Percentiles rank a stretch among this genome's conserved stretches.
phyloP scores from a whole-genome alignment of 1,139 yeast species.

The Debaryomyces robertsiae region DNA sequence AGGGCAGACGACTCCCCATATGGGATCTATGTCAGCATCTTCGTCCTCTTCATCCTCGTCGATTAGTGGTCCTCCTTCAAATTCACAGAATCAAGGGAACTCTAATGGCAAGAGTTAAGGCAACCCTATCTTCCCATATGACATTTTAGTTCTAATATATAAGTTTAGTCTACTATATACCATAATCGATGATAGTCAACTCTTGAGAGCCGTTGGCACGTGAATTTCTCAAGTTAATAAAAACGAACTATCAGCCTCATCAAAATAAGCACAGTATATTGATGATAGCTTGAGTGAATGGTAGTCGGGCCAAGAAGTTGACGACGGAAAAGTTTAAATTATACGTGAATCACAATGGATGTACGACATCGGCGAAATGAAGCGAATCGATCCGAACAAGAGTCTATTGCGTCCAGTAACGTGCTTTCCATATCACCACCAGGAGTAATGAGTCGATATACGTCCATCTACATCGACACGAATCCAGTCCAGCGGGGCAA shows the following conservation, averaged over 20 bases:
- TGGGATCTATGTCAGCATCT: constrained; percentile 3
- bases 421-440: neutral
- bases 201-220: too few relatives aligned
- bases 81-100: neutral
- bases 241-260: too few relatives aligned
- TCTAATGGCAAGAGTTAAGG: neutral
- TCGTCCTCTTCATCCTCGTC: constrained; percentile 6
- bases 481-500: constrained; percentile 3
- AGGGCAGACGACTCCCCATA: constrained; percentile 3
- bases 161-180: constrained; percentile 1
- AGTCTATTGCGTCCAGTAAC: constrained; percentile 5
- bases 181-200: neutral
- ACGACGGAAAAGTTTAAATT: too few relatives aligned
- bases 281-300: too few relatives aligned
- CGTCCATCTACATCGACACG: constrained; percentile 5
- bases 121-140: neutral
- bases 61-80: constrained; percentile 1
- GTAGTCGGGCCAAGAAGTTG: too few relatives aligned
- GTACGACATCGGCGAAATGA: constrained; percentile 4
- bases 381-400: neutral
- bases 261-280: too few relatives aligned
- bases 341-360: neutral
- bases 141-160: neutral
- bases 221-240: too few relatives aligned
- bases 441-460: constrained; percentile 6